Base-by-base conservation (phyloP, 495 filamentous ascomycete species). In the Massariosphaeria phaeospora region DNA sequence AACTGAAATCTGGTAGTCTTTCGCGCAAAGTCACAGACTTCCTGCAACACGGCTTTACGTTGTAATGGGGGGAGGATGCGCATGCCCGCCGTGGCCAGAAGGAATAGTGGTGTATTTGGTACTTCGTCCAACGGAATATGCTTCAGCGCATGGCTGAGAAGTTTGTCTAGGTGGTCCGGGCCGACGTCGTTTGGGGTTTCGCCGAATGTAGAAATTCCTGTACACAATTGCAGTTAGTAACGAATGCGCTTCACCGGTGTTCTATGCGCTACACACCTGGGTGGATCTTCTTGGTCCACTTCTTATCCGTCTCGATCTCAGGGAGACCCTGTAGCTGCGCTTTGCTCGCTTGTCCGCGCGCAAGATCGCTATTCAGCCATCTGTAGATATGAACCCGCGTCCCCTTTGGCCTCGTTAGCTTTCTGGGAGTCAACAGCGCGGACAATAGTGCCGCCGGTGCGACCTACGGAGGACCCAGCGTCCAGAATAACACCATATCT, bases 51-150 rank as follows among this genome's bases (percentile, higher is more conserved):
- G 0, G 81, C 75, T 23, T 79, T 77, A 41, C 86, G 84, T 64
- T 96, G 77, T 2, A 75, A 49, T 33, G 85, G 78, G 17, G 83
- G 83, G n/a, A 99, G 76, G 12, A 99, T 75, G 36, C 93, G 85
- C 84, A 99, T 89, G 20, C 93, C 93, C n/a, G 93, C 93, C 3
- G 93, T 99, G 26, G 93, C 93, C 58, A 97, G 86, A 26, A 99
- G 73, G 63, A 96, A 99, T 21, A 99, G 80, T 1, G 93, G 94
- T 0, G 93, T 97, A 45, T 93, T 81, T 46, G 81, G 76, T 33
- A 89, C 77, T 61, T 88, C 85, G 42, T 89, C 78, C 17, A 74
- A 70, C 20, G 93, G 93, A n/a, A 98, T 84, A 24, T 84, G 71
- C n/a, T 83, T 74, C 48, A 86, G 79, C 18, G 94, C 93, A 70